These are phyloP conservation scores for Trichoderma afroharzianum DNA, from an alignment of 2,329 filamentous ascomycete species.

Conservation along the genomic window DNA sequence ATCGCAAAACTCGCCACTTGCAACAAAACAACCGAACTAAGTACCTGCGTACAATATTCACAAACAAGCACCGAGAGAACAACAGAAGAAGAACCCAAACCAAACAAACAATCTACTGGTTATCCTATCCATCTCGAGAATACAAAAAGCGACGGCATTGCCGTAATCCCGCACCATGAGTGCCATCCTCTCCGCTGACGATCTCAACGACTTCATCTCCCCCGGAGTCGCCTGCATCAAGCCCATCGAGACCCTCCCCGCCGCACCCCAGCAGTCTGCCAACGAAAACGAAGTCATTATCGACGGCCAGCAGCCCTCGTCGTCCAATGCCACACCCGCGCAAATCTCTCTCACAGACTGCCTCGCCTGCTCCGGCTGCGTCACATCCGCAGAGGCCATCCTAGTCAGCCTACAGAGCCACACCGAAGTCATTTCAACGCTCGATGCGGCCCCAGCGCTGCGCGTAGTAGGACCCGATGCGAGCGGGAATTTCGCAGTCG, in stretches of 20 bases:
- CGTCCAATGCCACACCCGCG: constrained; percentile 62
- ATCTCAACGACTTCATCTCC: constrained; percentile 98
- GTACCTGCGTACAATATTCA: background rate
- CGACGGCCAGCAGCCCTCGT: constrained; percentile 67
- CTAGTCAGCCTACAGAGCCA: constrained; percentile 93
- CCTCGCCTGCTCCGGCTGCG: constrained; percentile 93
- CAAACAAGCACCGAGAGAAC: background rate
- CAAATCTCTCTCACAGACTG: constrained; percentile 97
- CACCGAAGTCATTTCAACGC: constrained; percentile 77
- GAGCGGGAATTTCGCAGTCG: constrained; percentile 37
- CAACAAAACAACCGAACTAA: background rate
- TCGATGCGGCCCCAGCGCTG: constrained; percentile 63
- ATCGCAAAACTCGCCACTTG: constrained; percentile 7
- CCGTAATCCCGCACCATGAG: constrained; percentile 63
- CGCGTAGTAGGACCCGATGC: constrained; percentile 34
- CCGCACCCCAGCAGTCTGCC: constrained; percentile 42
- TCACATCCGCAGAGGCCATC: constrained; percentile 96
- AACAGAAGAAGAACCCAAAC: background rate
- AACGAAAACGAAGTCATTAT: constrained; percentile 83
- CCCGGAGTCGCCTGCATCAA: constrained; percentile 98
- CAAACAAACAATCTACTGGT: background rate
- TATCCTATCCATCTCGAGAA: background rate
- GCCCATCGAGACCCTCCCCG: constrained; percentile 85
- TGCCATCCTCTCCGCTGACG: constrained; percentile 93
- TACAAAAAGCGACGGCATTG: background rate